phyloP scores from a whole-genome alignment of 2,329 filamentous ascomycete species.

The Bipolaris gigantea region DNA sequence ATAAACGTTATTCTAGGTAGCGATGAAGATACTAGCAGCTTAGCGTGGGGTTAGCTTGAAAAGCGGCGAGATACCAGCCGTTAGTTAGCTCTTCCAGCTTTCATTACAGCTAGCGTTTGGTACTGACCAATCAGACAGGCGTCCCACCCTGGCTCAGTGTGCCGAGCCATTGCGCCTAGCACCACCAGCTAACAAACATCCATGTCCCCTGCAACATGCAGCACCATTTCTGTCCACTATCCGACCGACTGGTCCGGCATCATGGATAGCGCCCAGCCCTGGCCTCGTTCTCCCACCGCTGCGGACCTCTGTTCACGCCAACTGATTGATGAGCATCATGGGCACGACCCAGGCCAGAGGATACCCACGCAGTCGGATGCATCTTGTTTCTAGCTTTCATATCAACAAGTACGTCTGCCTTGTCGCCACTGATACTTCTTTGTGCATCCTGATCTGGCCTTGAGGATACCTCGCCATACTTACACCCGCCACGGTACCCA shows the following conservation, averaged over 20 bases:
- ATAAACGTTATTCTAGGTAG: too few species aligned
- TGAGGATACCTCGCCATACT: neutral
- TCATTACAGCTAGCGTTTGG: too few species aligned
- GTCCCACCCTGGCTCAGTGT: too few species aligned
- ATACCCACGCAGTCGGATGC: constrained; percentile 1
- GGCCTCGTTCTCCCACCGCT: constrained; percentile 6
- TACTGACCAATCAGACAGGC: too few species aligned
- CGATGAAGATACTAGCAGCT: too few species aligned
- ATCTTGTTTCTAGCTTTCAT: neutral
- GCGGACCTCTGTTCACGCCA: constrained; percentile 2
- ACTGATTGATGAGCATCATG: constrained; percentile 1
- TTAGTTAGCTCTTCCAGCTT: too few species aligned
- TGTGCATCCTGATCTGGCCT: neutral
- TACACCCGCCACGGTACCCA: neutral
- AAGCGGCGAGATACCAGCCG: too few species aligned
- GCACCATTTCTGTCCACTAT: constrained; percentile 4
- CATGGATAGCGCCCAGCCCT: neutral
- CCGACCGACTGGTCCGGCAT: constrained; percentile 6
- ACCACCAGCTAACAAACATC: neutral
- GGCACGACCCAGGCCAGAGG: neutral
- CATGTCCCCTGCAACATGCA: neutral
- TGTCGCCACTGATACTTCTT: neutral
- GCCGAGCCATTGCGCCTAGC: neutral
- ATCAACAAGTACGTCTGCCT: neutral
- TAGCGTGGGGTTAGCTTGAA: too few species aligned